Percentiles rank a stretch among this genome's conserved stretches.
phyloP scores from a whole-genome alignment of 139 green algal genomes.

The Closterium sp. region DNA sequence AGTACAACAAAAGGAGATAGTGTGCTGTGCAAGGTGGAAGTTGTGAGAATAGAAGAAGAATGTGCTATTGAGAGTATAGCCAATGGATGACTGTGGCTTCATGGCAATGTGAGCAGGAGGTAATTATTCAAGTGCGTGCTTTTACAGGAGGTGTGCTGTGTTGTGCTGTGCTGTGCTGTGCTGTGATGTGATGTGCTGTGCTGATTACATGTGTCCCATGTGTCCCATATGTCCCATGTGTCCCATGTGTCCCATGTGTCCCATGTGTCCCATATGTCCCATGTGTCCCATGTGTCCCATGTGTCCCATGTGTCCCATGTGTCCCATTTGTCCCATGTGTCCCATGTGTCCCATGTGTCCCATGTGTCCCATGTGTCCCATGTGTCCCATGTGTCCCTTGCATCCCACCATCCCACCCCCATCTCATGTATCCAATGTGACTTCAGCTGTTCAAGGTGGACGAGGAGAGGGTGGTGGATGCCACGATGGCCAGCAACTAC shows the following conservation, averaged over 20 bases:
- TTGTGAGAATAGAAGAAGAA: too few species aligned
- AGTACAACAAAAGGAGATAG: too few species aligned
- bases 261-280: not conserved
- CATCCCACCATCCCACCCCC: too few species aligned
- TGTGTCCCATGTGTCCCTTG: conserved; percentile 9
- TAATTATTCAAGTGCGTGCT: too few species aligned
- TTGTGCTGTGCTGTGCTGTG: not conserved
- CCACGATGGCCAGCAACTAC: conserved; percentile 36
- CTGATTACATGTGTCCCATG: not conserved
- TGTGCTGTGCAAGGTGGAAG: too few species aligned
- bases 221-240: too few species aligned
- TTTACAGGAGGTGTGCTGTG: not conserved
- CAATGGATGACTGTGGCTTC: too few species aligned
- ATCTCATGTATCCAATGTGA: not conserved
- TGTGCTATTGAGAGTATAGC: too few species aligned
- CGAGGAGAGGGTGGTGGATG: conserved; percentile 42
- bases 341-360: conserved; percentile 8
- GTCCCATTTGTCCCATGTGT: too few species aligned
- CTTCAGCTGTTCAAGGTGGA: conserved; percentile 52
- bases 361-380: conserved; percentile 7
- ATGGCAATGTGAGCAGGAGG: too few species aligned
- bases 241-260: conserved; percentile 8
- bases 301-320: conserved; percentile 13
- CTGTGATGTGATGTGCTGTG: not conserved
- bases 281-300: conserved; percentile 3